A percentile compares a stretch with the other conserved stretches of the same genome.
Conservation (phyloP, 768 basidiomycete genomes). For the Leccinum disarticulatum region DNA sequence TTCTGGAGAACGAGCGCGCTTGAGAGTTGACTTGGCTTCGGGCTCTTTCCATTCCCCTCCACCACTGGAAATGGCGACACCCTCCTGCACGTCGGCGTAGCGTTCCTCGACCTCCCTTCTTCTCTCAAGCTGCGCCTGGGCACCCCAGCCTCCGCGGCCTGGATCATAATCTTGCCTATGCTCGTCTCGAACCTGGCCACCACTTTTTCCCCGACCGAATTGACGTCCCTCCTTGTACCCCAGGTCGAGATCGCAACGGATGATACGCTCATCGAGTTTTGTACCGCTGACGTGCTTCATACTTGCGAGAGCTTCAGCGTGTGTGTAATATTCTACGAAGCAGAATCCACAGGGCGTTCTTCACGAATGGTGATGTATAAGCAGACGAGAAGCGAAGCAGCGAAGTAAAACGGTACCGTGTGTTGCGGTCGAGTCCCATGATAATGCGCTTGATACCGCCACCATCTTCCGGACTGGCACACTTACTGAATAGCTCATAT, state of each 20-base stretch:
- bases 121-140: slow-evolving; percentile 79
- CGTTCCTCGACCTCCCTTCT: slow-evolving; percentile 83
- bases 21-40: slow-evolving; percentile 49
- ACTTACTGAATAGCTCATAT: slow-evolving; percentile 90
- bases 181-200: slow-evolving; percentile 95
- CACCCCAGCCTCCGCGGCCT: slow-evolving; percentile 94
- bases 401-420: slow-evolving; percentile 51
- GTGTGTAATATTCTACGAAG: slow-evolving; percentile 95
- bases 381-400: slow-evolving; percentile 1
- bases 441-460: slow-evolving; percentile 93
- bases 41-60: slow-evolving; percentile 84
- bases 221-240: slow-evolving; percentile 97
- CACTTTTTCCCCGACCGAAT: slow-evolving; percentile 96
- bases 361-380: slow-evolving; percentile 15
- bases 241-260: slow-evolving; percentile 95
- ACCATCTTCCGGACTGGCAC: slow-evolving; percentile 80
- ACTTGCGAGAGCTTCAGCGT: slow-evolving; percentile 87
- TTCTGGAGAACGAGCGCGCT: slow-evolving; percentile 75
- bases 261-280: slow-evolving; percentile 97
- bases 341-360: slow-evolving; percentile 95
- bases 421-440: slow-evolving; percentile 91
- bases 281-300: slow-evolving; percentile 97
- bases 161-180: slow-evolving; percentile 96
- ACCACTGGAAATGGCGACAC: slow-evolving; percentile 78
- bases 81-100: slow-evolving; percentile 78